Evolutionary conservation across 176 grass and related monocot species (phyloP), one percentile per base, ranked within the genome.

Genomic region (Hordeum marinum): DNA sequence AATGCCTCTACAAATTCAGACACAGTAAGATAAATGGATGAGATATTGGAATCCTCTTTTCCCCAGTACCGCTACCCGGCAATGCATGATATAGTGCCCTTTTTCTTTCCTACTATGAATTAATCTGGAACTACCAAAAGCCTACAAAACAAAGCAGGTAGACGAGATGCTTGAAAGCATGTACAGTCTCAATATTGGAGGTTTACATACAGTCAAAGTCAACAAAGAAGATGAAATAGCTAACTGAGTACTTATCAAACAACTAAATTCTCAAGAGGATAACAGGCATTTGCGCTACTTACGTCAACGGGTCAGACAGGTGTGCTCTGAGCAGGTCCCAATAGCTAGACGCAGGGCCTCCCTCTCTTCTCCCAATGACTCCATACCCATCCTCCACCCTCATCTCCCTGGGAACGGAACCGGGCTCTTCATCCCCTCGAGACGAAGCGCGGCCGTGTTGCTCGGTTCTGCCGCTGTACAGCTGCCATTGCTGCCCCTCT

Each of bases 321-420:
- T 89, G 89, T 0, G 84, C 83, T 86, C 92, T 91, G 60, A 94
- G 83, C 0, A 88, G 83, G 52, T 91, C 89, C 87, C 92, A 94
- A 3, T 89, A 94, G 85, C 84, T 54, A 52, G 81, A 83, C 6
- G 89, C 71, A 26, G 85, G 71, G 46, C 87, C 84, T 20, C 77
- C 89, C n/a, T 94, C 92, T 72, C 82, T 94, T 77, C 89, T 82
- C 3, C 87, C 81, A 21, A 81, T 89, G 8, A 87, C 80, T 18
- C 81, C 84, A 85, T 88, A 91, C 7, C 92, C 92, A 87, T 91
- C 75, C 48, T 87, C 89, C 39, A 48, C 78, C 80, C 84, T 85
- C 72, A 42, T 59, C 34, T 89, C 92, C 50, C 69, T 89, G 11
- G 82, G 79, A 6, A 39, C 58, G 15, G 73, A 46, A 52, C 42